These are phyloP conservation scores for Senna siamea DNA, from an alignment of 306 rosid genomes.

Conservation along the genomic window DNA sequence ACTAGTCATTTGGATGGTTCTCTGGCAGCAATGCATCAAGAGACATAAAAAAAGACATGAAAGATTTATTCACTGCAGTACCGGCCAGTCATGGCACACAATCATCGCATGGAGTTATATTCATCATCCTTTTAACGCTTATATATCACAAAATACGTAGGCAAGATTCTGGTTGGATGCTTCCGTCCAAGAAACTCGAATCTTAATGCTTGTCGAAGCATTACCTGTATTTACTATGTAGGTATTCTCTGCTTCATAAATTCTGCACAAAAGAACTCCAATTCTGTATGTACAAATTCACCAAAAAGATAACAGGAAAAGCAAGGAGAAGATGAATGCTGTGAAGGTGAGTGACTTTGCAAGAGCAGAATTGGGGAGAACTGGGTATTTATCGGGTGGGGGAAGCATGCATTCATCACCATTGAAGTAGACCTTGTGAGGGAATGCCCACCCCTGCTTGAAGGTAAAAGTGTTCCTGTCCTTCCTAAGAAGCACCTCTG, in stretches of 20 bases:
- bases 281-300: slow-evolving; percentile 44
- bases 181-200: slow-evolving; percentile 23
- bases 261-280: slow-evolving; percentile 26
- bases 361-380: slow-evolving; percentile 71
- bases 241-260: slow-evolving; percentile 44
- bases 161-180: slow-evolving; percentile 28
- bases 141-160: slow-evolving; percentile 36
- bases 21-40: too few relatives aligned
- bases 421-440: slow-evolving; percentile 86
- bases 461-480: slow-evolving; percentile 72
- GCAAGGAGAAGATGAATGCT: slow-evolving; percentile 44
- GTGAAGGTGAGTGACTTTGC: slow-evolving; percentile 41
- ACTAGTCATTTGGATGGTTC: too few relatives aligned
- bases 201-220: slow-evolving; percentile 21
- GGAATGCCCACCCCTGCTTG: slow-evolving; percentile 96
- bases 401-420: slow-evolving; percentile 97
- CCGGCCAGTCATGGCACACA: slow-evolving; percentile 35
- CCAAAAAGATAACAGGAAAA: slow-evolving; percentile 55
- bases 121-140: slow-evolving; percentile 6
- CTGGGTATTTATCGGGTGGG: slow-evolving; percentile 80
- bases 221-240: slow-evolving; percentile 22
- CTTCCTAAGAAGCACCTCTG: slow-evolving; percentile 82
- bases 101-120: background rate
- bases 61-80: slow-evolving; percentile 2
- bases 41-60: too few relatives aligned